Evolutionary conservation across 176 grass and related monocot genomes (phyloP).

Genomic region (Carex scoparia): DNA sequence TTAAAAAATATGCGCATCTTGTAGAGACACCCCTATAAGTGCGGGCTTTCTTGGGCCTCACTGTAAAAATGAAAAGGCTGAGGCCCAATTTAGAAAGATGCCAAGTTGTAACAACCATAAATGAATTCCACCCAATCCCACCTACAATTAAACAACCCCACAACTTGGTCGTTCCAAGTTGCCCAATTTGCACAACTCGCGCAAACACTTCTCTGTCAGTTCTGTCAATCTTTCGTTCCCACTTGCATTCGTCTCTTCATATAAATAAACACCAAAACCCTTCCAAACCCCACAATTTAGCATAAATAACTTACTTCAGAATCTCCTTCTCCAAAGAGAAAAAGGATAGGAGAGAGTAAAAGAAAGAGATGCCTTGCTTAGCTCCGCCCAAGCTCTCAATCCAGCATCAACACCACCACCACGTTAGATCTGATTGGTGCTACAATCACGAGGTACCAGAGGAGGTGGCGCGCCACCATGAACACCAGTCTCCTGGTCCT

Average conservation of each 20-base stretch:
- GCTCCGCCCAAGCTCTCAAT: conserved; percentile 47
- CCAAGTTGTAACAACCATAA: conserved; percentile 12
- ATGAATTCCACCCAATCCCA: background rate
- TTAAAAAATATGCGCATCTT: background rate
- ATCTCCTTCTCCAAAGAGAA: background rate
- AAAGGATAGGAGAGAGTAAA: background rate
- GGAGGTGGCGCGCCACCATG: conserved; percentile 72
- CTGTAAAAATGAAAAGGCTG: background rate
- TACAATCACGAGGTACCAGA: conserved; percentile 46
- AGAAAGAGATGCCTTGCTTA: conserved; percentile 55
- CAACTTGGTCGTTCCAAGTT: conserved; percentile 5
- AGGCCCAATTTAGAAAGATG: background rate
- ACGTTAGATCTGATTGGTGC: conserved; percentile 13
- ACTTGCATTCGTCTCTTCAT: background rate
- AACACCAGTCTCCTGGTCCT: conserved; percentile 40
- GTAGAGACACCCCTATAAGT: background rate
- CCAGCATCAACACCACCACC: conserved; percentile 38
- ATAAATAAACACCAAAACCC: conserved; percentile 36
- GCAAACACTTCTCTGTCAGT: background rate
- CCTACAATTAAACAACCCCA: conserved; percentile 10
- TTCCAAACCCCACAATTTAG: conserved; percentile 21
- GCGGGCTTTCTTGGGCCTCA: background rate
- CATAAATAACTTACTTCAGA: conserved; percentile 26
- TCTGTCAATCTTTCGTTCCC: background rate
- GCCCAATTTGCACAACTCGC: conserved; percentile 36